A percentile compares a stretch with the other conserved stretches of the same genome.
Conservation (phyloP, 2,329 filamentous ascomycete genomes). For the Neophaeococcomyces mojaviensis region DNA sequence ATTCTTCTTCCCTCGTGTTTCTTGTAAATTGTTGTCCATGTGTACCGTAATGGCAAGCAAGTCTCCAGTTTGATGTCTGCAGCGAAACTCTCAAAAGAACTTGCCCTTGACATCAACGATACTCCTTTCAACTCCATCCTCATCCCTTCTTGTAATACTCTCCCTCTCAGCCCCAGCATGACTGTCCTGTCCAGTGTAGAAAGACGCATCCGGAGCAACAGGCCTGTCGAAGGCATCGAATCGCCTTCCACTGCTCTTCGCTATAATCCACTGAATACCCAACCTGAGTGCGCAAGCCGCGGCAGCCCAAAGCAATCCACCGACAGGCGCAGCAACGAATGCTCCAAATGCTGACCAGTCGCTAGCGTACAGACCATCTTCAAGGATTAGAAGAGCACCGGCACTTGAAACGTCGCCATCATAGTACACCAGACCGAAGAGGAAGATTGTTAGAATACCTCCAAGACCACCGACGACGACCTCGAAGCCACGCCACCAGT, state of each 20-base stretch:
- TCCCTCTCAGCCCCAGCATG: conserved; percentile 6
- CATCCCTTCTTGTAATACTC: conserved; percentile 13
- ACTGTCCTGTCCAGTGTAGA: conserved; percentile 17
- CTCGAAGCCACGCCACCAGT: conserved; percentile 74
- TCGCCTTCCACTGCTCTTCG: conserved; percentile 51
- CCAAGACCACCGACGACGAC: conserved; percentile 71
- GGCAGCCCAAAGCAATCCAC: conserved; percentile 64
- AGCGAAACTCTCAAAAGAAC: too few relatives aligned
- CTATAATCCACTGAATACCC: conserved; percentile 48
- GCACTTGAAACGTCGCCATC: conserved; percentile 53
- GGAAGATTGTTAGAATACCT: conserved; percentile 70
- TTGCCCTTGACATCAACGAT: conserved; percentile 19
- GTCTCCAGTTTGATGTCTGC: too few relatives aligned
- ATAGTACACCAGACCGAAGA: conserved; percentile 74
- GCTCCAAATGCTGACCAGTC: conserved; percentile 78
- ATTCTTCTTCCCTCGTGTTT: too few relatives aligned
- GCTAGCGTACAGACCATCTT: conserved; percentile 64
- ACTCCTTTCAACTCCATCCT: conserved; percentile 20
- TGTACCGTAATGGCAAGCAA: too few relatives aligned
- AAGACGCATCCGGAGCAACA: conserved; percentile 13
- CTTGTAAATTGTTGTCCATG: too few relatives aligned
- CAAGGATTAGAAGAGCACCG: conserved; percentile 61
- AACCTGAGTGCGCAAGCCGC: conserved; percentile 56
- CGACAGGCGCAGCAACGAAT: conserved; percentile 71
- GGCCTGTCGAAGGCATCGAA: conserved; percentile 63